These are phyloP conservation scores for Aulographum hederae DNA, from an alignment of 2,329 filamentous ascomycete species.

Conservation along the genomic window DNA sequence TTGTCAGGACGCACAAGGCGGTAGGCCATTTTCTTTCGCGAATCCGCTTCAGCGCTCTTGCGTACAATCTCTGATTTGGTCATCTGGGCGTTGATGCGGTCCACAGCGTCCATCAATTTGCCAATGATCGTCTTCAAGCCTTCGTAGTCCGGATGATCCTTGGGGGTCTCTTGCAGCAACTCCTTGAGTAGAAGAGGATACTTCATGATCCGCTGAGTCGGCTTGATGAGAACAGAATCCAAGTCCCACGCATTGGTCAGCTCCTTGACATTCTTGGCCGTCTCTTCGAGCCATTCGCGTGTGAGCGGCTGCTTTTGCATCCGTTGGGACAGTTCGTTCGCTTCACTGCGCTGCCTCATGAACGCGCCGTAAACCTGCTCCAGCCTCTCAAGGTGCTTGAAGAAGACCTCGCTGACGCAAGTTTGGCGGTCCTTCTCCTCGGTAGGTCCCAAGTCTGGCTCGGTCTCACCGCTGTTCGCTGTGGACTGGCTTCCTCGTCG, in stretches of 20 bases:
- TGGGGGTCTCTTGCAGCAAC: constrained; percentile 60
- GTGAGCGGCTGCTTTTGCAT: constrained; percentile 41
- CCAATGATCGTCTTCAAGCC: constrained; percentile 54
- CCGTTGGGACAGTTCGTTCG: constrained; percentile 39
- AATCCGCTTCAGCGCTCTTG: constrained; percentile 77
- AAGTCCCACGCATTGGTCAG: constrained; percentile 88
- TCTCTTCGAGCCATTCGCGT: constrained; percentile 75
- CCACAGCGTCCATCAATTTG: constrained; percentile 42
- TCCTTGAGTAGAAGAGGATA: constrained; percentile 76
- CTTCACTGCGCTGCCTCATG: constrained; percentile 44
- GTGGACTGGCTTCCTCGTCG: constrained; percentile 31
- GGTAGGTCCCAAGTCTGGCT: constrained; percentile 7
- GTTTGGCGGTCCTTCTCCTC: constrained; percentile 36
- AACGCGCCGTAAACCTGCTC: constrained; percentile 48
- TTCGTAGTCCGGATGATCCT: constrained; percentile 65
- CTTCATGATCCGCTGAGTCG: constrained; percentile 84
- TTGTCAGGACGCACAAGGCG: constrained; percentile 65
- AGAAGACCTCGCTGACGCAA: constrained; percentile 39
- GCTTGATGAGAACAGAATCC: constrained; percentile 92
- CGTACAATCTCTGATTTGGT: constrained; percentile 86
- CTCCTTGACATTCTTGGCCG: constrained; percentile 79
- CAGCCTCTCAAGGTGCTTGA: constrained; percentile 36
- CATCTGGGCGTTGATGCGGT: constrained; percentile 80
- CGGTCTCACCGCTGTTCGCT: constrained; percentile 18
- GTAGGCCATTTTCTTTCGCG: too few relatives aligned